phyloP scores from a whole-genome alignment of 495 filamentous ascomycete genomes.

The Penicillium waksmanii region DNA sequence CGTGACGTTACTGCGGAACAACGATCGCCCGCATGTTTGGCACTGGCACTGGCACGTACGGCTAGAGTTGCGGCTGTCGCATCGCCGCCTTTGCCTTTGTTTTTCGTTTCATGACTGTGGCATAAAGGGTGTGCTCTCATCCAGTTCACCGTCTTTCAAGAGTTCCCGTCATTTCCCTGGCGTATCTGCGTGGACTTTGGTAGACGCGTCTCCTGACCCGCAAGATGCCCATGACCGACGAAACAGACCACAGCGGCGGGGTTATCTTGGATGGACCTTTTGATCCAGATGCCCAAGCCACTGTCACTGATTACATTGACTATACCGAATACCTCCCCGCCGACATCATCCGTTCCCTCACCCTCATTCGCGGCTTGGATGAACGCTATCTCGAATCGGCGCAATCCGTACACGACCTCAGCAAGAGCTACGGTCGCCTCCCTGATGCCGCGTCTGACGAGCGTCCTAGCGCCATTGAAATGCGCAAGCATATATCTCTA shows the following conservation, averaged over 20 bases:
- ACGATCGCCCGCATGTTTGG: slow-evolving; percentile 16
- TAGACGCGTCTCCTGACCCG: slow-evolving; percentile 12
- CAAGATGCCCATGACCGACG: slow-evolving; percentile 39
- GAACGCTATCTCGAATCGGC: slow-evolving; percentile 68
- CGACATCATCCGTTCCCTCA: slow-evolving; percentile 87
- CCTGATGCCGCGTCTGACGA: slow-evolving; percentile 59
- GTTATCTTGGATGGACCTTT: slow-evolving; percentile 54
- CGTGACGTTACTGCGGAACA: slow-evolving; percentile 11
- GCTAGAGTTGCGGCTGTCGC: slow-evolving; percentile 2
- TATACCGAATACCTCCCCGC: slow-evolving; percentile 96
- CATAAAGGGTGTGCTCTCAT: background rate
- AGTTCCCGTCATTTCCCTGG: background rate
- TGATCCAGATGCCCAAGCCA: slow-evolving; percentile 93
- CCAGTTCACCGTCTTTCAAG: background rate
- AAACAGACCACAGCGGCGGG: slow-evolving; percentile 48
- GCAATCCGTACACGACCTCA: slow-evolving; percentile 69
- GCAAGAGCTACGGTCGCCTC: slow-evolving; percentile 72
- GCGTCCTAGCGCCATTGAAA: slow-evolving; percentile 54
- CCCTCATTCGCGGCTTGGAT: slow-evolving; percentile 83
- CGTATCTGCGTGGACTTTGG: slow-evolving; percentile 9
- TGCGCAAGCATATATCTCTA: slow-evolving; percentile 78
- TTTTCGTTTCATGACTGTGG: background rate
- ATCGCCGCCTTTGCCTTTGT: background rate
- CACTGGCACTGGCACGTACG: slow-evolving; percentile 3
- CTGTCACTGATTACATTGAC: slow-evolving; percentile 93